Percentiles rank a stretch among this genome's conserved stretches.
These are phyloP conservation scores for Mallotus repandus DNA, from an alignment of 441 rosid genomes.

Conservation along the genomic window DNA sequence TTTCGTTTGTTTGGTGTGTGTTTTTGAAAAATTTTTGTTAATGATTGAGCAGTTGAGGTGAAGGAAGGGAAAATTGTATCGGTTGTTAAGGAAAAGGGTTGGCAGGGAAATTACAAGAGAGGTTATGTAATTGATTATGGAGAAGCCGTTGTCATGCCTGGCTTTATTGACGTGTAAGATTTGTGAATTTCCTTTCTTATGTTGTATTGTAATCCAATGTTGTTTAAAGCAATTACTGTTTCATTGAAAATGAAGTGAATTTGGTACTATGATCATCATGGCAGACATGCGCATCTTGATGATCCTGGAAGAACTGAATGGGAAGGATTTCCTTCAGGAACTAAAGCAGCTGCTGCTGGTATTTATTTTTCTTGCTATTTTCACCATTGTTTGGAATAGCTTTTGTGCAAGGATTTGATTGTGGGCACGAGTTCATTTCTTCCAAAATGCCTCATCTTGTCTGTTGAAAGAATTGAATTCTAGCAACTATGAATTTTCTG, in stretches of 20 bases:
- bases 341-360: slow-evolving; percentile 98
- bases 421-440: too few relatives aligned
- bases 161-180: slow-evolving; percentile 82
- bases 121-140: slow-evolving; percentile 63
- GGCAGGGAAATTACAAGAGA: slow-evolving; percentile 44
- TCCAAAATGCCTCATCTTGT: too few relatives aligned
- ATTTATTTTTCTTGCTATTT: not conserved
- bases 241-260: too few relatives aligned
- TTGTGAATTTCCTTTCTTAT: not conserved
- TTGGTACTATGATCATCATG: not conserved
- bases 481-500: too few relatives aligned
- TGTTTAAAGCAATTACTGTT: too few relatives aligned
- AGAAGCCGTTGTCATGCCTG: slow-evolving; percentile 93
- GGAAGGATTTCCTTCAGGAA: slow-evolving; percentile 97
- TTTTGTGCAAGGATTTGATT: too few relatives aligned
- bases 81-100: slow-evolving; percentile 61
- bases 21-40: not conserved
- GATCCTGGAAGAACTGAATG: slow-evolving; percentile 95
- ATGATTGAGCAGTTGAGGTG: slow-evolving; percentile 62
- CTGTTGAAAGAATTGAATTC: too few relatives aligned
- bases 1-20: not conserved
- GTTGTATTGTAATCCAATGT: too few relatives aligned
- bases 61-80: slow-evolving; percentile 56
- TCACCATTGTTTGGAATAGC: too few relatives aligned
- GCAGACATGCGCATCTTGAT: slow-evolving; percentile 92